Base-by-base conservation (phyloP, 1,284 basidiomycete species). In the Apiotrichum veenhuisii region DNA sequence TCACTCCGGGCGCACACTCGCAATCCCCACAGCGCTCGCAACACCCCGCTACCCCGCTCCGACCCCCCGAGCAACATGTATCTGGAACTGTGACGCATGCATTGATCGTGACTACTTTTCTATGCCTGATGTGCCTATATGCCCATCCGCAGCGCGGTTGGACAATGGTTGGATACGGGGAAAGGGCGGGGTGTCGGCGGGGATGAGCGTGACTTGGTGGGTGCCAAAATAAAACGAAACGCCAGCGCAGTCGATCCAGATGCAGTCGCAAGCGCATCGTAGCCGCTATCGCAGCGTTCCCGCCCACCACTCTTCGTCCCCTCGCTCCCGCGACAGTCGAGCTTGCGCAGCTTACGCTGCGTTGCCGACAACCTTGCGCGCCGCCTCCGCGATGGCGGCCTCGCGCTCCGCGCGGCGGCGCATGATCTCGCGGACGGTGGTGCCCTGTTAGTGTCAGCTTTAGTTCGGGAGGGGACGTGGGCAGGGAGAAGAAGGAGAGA, bases 341-440 rank as follows among this genome's bases (percentile, higher is more conserved):
- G 30, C 5, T 30, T 30, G 12, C 30, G 5, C 30, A 5, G 20
- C 40, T 10, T 20, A 12, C n/a, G n/a, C 20, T 10, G 20, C 40
- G 7, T 22, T 3, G n/a, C n/a, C n/a, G n/a, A n/a, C n/a, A 5
- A 41, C 10, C 18, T n/a, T 20, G 9, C 18, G 23, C 23, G 50
- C 48, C 38, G 47, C 23, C n/a, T 18, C 34, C 20, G 38, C 66
- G 40, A 87, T 76, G 34, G 81, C 73, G 30, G 70, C 71, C 71
- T 87, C 86, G 67, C 85, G 79, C 76, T 80, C 78, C 54, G 78
- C 77, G 66, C 85, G 63, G 52, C 67, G 67, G 58, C 66, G 61
- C 72, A 71, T 73, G 55, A 76, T 74, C 49, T 68, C 71, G 56
- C 68, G 67, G 33, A 75, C 56, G 33, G 67, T 69, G 56, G 73